Base-by-base conservation (phyloP, 257 asterid species). In the Cruciata laevipes region DNA sequence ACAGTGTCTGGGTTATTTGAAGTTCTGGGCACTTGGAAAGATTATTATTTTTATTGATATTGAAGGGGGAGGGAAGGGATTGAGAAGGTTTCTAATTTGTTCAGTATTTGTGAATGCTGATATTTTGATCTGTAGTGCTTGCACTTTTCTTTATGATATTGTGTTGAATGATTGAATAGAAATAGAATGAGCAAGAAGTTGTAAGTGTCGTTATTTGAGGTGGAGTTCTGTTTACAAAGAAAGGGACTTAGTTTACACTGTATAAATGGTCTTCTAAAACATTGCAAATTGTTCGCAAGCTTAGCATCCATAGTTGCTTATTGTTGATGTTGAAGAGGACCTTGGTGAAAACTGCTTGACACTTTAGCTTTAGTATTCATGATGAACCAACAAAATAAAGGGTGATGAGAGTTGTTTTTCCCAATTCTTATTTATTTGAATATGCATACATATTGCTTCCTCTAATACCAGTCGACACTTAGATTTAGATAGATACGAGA, bases 251-350 rank as follows among this genome's bases (percentile, higher is more conserved):
- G 51, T 42, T 42, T 12, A 12, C 47, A 9, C 51, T 11, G 53
- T 14, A 13, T 10, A 7, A 60, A 47, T 69, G n/a, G 38, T 33
- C 57, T 6, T 16, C 27, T n/a, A 8, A 8, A 30, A 70, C 25
- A n/a, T n/a, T 40, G 63, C 23, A 5, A 13, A 16, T 38, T 31
- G 5, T 58, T 57, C 32, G 37, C 20, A 60, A 42, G 14, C 61
- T 69, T 70, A 47, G 62, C 68, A 51, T 62, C 27, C 42, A 63
- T 51, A 21, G 37, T 44, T 3, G 63, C 56, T 38, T 55, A 6
- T 32, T n/a, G 62, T 12, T 56, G 16, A 23, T 20, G 25, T 53
- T 20, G 27, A 53, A 18, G 23, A 53, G 60, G 21, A 53, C 24
- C 47, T 16, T 25, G 12, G 11, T 53, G 27, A 53, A 53, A 53